Conservation (phyloP, 768 basidiomycete species). For the Mycena pura region DNA sequence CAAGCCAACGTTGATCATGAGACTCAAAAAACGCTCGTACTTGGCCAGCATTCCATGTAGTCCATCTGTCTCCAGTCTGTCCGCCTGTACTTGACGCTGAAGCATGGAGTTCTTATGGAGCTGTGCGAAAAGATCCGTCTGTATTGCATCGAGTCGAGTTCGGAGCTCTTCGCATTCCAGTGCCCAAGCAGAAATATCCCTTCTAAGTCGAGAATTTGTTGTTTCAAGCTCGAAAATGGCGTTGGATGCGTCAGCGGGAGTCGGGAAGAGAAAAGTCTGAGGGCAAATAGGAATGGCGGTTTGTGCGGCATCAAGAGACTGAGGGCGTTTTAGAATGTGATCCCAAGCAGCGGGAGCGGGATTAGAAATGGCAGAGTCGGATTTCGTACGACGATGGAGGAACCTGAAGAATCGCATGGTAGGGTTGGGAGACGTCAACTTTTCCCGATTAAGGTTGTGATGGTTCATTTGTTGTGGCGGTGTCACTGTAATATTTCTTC, state of each 20-base stretch:
- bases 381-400: slow-evolving; percentile 55
- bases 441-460: not conserved
- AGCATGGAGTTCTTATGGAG: slow-evolving; percentile 16
- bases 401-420: slow-evolving; percentile 56
- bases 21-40: slow-evolving; percentile 26
- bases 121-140: slow-evolving; percentile 25
- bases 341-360: slow-evolving; percentile 14
- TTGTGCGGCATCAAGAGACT: slow-evolving; percentile 27
- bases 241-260: slow-evolving; percentile 26
- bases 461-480: too few relatives aligned
- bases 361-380: slow-evolving; percentile 46
- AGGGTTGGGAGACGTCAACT: not conserved
- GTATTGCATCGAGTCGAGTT: slow-evolving; percentile 15
- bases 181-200: slow-evolving; percentile 12
- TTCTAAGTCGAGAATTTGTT: slow-evolving; percentile 17
- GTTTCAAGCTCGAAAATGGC: slow-evolving; percentile 32
- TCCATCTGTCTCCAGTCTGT: slow-evolving; percentile 22
- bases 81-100: slow-evolving; percentile 23
- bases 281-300: slow-evolving; percentile 22
- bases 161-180: slow-evolving; percentile 13
- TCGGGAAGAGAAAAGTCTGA: slow-evolving; percentile 33
- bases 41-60: slow-evolving; percentile 29
- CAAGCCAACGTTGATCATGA: slow-evolving; percentile 44
- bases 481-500: not conserved
- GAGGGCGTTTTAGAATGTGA: slow-evolving; percentile 22